These are phyloP conservation scores for Eruca vesicaria DNA, from an alignment of 441 rosid genomes.

Conservation along the genomic window DNA sequence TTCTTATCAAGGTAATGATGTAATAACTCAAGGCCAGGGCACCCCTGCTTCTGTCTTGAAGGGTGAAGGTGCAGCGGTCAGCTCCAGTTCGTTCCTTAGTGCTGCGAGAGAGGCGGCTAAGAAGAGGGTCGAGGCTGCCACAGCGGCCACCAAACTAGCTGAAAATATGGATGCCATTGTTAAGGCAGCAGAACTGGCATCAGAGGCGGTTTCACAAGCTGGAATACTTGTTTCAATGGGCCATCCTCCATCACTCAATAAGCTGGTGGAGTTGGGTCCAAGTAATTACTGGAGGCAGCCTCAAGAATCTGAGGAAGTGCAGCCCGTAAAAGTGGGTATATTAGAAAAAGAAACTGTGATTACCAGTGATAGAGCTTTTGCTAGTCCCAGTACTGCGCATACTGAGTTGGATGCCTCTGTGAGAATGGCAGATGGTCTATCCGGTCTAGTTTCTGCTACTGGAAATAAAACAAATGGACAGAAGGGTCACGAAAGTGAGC, in stretches of 20 bases:
- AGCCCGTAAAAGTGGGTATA: conserved; percentile 33
- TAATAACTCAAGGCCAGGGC: conserved; percentile 42
- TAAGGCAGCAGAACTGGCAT: conserved; percentile 96
- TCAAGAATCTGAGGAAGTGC: conserved; percentile 42
- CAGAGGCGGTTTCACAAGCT: conserved; percentile 94
- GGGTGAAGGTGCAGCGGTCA: conserved; percentile 50
- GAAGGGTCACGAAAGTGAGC: conserved; percentile 44
- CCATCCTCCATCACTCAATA: conserved; percentile 60
- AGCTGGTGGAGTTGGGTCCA: conserved; percentile 70
- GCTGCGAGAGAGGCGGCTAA: conserved; percentile 94
- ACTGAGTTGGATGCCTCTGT: conserved; percentile 46
- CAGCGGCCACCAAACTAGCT: conserved; percentile 91
- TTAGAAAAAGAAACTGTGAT: conserved; percentile 37
- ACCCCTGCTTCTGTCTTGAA: conserved; percentile 62
- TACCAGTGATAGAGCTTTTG: conserved; percentile 41
- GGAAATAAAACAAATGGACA: conserved; percentile 49
- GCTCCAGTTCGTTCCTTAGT: conserved; percentile 64
- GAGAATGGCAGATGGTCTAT: conserved; percentile 43
- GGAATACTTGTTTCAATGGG: conserved; percentile 93
- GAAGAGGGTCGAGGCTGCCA: conserved; percentile 88
- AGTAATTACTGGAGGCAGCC: conserved; percentile 71
- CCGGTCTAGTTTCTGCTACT: conserved; percentile 39
- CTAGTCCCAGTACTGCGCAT: conserved; percentile 37
- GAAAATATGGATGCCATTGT: conserved; percentile 94
- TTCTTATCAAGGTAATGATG: conserved; percentile 37